Conservation (phyloP, 2,329 filamentous ascomycete genomes). For the Colletotrichum sp. region DNA sequence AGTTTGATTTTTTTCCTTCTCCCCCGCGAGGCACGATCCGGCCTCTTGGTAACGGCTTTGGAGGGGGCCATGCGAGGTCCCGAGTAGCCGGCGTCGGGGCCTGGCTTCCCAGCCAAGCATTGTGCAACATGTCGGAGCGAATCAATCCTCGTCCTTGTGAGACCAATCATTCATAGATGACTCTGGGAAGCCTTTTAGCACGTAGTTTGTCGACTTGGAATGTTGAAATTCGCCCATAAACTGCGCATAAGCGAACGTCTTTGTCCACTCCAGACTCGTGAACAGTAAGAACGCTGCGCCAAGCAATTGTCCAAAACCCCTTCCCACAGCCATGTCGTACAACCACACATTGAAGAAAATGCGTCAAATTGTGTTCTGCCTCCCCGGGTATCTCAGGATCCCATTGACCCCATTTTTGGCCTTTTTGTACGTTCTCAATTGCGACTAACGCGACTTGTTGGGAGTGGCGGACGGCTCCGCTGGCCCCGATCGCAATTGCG, state of each 20-base stretch:
- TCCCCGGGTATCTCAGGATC: background rate
- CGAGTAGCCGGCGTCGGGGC: background rate
- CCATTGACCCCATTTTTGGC: background rate
- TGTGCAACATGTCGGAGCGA: background rate
- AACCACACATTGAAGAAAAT: background rate
- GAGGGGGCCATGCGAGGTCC: background rate
- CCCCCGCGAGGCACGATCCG: background rate
- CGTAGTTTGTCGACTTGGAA: background rate
- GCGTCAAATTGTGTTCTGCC: background rate
- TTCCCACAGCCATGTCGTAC: background rate
- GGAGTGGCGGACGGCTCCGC: constrained; percentile 13
- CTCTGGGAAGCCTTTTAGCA: too few relatives aligned
- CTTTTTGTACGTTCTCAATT: constrained; percentile 1
- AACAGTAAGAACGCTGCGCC: background rate
- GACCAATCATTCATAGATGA: background rate
- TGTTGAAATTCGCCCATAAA: background rate
- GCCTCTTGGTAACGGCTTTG: background rate
- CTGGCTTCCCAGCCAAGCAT: background rate
- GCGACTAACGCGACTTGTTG: constrained; percentile 9
- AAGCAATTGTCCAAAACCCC: background rate
- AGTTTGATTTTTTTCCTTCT: background rate
- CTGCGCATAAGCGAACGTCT: background rate
- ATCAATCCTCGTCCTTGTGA: background rate
- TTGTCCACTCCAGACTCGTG: background rate
- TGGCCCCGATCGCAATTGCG: constrained; percentile 21